A percentile compares a stretch with the other conserved stretches of the same genome.
Evolutionary conservation across 768 basidiomycete species (phyloP).

Genomic region (Wakefieldia striispora): DNA sequence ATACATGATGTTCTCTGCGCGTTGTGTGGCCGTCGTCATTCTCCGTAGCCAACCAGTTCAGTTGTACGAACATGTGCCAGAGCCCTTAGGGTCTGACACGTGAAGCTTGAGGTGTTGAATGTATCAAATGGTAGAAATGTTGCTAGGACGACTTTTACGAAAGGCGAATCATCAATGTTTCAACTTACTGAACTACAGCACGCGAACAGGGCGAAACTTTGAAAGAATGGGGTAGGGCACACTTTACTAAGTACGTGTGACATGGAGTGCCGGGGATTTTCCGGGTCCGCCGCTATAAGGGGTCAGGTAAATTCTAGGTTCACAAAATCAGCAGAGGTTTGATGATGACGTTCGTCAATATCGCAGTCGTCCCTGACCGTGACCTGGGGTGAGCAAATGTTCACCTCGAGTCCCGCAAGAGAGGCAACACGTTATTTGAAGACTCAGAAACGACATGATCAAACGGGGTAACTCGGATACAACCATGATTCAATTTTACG

Average conservation of each 20-base stretch:
- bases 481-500: background rate
- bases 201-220: too few relatives aligned
- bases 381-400: background rate
- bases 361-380: background rate
- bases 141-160: background rate
- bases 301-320: slow-evolving; percentile 2
- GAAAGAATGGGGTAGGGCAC: too few relatives aligned
- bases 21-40: slow-evolving; percentile 48
- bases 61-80: slow-evolving; percentile 22
- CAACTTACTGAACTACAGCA: background rate
- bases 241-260: background rate
- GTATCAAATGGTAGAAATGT: slow-evolving; percentile 27
- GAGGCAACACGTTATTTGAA: too few relatives aligned
- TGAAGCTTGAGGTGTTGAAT: slow-evolving; percentile 31
- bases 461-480: background rate
- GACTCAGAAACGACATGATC: too few relatives aligned
- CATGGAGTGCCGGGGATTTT: background rate
- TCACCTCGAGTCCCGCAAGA: background rate
- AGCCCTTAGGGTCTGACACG: background rate
- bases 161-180: background rate
- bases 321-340: background rate
- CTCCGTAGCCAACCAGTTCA: slow-evolving; percentile 49
- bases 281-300: background rate
- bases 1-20: slow-evolving; percentile 53
- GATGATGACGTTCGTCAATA: background rate